Conservation (phyloP, 2,329 filamentous ascomycete genomes). For the Boeremia exigua region DNA sequence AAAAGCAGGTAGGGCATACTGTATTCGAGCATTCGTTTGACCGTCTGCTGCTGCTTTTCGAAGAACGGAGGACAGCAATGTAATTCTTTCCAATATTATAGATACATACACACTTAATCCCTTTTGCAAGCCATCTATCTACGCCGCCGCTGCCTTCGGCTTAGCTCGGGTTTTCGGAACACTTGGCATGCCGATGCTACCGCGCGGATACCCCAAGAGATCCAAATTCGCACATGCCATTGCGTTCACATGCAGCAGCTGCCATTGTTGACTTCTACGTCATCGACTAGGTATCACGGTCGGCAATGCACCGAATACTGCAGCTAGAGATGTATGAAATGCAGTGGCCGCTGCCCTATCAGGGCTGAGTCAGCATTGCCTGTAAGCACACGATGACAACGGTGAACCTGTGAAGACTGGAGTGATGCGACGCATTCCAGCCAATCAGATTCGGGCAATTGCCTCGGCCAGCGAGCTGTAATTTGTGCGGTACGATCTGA, state of each 20-base stretch:
- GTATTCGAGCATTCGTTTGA: neutral
- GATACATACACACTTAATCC: neutral
- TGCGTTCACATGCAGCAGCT: neutral
- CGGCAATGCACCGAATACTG: neutral
- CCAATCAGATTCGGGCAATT: constrained; percentile 24
- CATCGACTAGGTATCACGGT: neutral
- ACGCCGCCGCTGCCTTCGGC: neutral
- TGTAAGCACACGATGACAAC: constrained; percentile 3
- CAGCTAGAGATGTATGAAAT: neutral
- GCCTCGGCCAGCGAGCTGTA: constrained; percentile 32
- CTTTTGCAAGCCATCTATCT: neutral
- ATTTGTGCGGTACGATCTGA: constrained; percentile 20
- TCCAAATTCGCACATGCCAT: constrained; percentile 5
- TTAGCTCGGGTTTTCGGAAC: constrained; percentile 2
- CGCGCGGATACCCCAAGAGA: neutral
- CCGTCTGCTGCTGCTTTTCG: neutral
- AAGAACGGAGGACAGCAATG: constrained; percentile 1
- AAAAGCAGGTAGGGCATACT: neutral
- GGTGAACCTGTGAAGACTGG: neutral
- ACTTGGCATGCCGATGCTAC: neutral
- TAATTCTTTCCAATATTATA: neutral
- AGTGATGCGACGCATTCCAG: neutral
- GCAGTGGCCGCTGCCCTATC: neutral
- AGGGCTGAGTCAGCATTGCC: constrained; percentile 13
- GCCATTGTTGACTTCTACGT: neutral